Base-by-base conservation (phyloP, 2,329 filamentous ascomycete genomes). In the Cercospora sesami region DNA sequence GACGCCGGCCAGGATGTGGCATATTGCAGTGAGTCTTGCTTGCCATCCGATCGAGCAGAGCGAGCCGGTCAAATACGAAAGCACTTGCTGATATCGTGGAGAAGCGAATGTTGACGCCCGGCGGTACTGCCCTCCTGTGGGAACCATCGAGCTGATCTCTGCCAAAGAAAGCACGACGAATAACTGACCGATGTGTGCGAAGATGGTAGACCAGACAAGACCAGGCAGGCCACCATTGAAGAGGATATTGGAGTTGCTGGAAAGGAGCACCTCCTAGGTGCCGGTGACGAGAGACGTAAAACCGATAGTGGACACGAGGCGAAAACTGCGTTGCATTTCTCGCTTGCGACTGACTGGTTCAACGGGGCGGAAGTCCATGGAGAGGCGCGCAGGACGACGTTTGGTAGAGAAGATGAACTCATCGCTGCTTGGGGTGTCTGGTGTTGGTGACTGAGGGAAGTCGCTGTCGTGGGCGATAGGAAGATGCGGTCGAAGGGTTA, bases 261-360 rank as follows among this genome's bases (percentile, higher is more conserved):
- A 71, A 9, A 74, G 64, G 0, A 73, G 63, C 18, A 81, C 78
- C 71, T 87, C 85, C 85, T 83, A 86, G 0, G 84, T 86, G 51
- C 82, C 82, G 69, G 84, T 81, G 28, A 84, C 80, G 8, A 83
- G 81, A 64, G 82, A 83, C 16, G 80, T 81, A 68, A 85, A 85
- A 8, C 81, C 81, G 7, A 76, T 69, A 5, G 69, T 73, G 0
- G 72, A 73, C 4, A 75, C 58, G 9, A 71, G 67, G 7, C 72
- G 70, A 57, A 75, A 75, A 21, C 73, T 72, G 30, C 65, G 68
- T 31, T 73, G 73, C 16, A 75, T 70, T 36, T 74, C 67, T 57
- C 70, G 69, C 30, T 72, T 71, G 23, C 68, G 67, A 8, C 48
- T 64, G 45, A 67, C 26, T 1, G 64, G 65, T 21, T 61, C 55